phyloP scores from a whole-genome alignment of 352 stramenopile genomes.

The Globisporangium solare region DNA sequence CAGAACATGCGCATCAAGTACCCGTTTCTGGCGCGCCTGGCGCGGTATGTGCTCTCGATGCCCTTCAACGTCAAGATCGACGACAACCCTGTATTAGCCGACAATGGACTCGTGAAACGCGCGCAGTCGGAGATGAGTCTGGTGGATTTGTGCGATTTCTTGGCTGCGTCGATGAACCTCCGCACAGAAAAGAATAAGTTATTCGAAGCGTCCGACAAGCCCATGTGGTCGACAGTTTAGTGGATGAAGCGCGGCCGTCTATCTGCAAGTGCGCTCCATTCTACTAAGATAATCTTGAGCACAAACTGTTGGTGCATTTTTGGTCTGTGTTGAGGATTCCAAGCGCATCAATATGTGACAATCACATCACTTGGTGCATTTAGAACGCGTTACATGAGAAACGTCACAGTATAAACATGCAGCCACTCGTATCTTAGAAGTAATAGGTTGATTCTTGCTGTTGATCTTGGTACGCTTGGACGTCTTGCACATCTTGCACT shows the following conservation, averaged over 20 bases:
- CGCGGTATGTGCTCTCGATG: conserved; percentile 66
- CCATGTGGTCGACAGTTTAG: conserved; percentile 51
- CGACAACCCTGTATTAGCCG: conserved; percentile 41
- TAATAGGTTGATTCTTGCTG: conserved; percentile 8
- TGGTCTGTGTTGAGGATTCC: too few relatives aligned
- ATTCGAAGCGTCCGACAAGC: conserved; percentile 38
- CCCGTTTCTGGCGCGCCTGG: conserved; percentile 59
- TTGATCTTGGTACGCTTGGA: neutral
- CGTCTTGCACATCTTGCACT: too few relatives aligned
- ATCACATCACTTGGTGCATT: too few relatives aligned
- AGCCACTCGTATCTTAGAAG: conserved; percentile 1
- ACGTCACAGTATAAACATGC: neutral
- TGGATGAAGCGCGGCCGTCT: neutral
- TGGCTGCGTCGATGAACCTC: conserved; percentile 52
- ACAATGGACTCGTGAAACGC: conserved; percentile 39
- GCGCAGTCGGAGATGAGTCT: conserved; percentile 34
- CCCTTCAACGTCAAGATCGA: conserved; percentile 40
- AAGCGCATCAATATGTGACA: too few relatives aligned
- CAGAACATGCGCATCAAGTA: conserved; percentile 75
- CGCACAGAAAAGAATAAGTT: conserved; percentile 43
- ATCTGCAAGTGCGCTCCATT: too few relatives aligned
- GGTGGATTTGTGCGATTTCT: conserved; percentile 36
- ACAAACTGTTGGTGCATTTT: too few relatives aligned
- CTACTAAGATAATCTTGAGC: too few relatives aligned
- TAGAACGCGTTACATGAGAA: too few relatives aligned